Percentiles rank a stretch among this genome's conserved stretches.
phyloP scores from a whole-genome alignment of 83 land plant species.

The Diphasiastrum complanatum region DNA sequence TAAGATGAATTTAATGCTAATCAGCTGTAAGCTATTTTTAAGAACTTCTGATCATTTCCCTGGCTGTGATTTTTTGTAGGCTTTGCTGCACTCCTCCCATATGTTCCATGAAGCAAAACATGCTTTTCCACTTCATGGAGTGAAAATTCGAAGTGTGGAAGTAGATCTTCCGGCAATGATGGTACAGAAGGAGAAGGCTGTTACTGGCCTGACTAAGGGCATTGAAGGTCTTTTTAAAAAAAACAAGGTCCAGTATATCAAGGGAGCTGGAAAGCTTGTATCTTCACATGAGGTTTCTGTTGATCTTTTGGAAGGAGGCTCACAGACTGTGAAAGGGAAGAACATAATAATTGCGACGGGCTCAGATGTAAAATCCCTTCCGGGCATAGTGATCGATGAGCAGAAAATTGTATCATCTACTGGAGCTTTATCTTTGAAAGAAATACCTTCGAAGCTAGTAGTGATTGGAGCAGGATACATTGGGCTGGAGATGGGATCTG shows the following conservation, averaged over 20 bases:
- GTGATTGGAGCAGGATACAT: conserved; percentile 96
- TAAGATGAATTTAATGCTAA: too few species aligned
- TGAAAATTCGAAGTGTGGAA: conserved; percentile 62
- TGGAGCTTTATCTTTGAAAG: conserved; percentile 67
- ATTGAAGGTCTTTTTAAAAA: conserved; percentile 95
- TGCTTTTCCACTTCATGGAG: conserved; percentile 74
- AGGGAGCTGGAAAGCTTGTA: conserved; percentile 78
- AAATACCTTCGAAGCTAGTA: conserved; percentile 78
- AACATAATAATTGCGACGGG: conserved; percentile 93
- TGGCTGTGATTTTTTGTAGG: conserved; percentile 36
- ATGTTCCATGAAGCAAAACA: conserved; percentile 96
- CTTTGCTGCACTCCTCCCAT: conserved; percentile 87
- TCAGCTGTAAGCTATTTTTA: background rate
- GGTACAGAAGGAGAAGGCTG: conserved; percentile 90
- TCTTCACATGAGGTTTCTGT: conserved; percentile 71
- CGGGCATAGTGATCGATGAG: conserved; percentile 86
- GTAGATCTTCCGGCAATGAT: conserved; percentile 87
- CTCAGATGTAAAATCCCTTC: conserved; percentile 76
- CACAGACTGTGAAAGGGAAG: conserved; percentile 63
- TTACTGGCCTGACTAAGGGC: conserved; percentile 68
- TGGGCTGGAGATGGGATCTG: conserved; percentile 96
- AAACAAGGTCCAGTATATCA: conserved; percentile 84
- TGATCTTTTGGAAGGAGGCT: conserved; percentile 61
- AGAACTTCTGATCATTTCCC: background rate
- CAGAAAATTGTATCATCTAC: conserved; percentile 88